Percentiles rank a stretch among this genome's conserved stretches.
These are phyloP conservation scores for Cutaneotrichosporon sp. DNA, from an alignment of 1,284 basidiomycete species.

Conservation along the genomic window DNA sequence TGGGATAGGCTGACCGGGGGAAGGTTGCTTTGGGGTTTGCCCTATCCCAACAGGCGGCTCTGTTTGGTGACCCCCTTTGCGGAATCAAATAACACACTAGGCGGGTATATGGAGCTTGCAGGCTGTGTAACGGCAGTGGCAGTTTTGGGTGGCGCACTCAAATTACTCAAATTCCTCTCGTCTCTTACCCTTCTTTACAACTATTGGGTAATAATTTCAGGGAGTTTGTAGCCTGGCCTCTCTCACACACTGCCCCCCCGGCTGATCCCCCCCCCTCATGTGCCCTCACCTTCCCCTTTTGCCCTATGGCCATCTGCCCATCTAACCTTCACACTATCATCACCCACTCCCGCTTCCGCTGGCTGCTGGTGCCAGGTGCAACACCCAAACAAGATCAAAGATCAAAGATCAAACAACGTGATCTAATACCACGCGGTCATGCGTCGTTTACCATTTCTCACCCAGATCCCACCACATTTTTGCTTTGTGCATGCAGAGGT, in stretches of 20 bases:
- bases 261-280: too few species aligned
- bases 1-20: not conserved
- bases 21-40: not conserved
- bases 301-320: too few species aligned
- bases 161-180: not conserved
- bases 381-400: conserved; percentile 2
- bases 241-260: too few species aligned
- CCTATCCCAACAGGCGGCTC: not conserved
- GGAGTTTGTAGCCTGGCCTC: too few species aligned
- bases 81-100: not conserved
- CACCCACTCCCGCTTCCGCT: not conserved
- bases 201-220: too few species aligned
- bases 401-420: conserved; percentile 6
- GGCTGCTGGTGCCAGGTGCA: not conserved
- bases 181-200: not conserved
- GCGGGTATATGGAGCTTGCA: not conserved
- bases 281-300: too few species aligned
- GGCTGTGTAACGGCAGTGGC: not conserved
- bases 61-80: not conserved
- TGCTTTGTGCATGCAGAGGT: too few species aligned
- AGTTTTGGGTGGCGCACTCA: not conserved
- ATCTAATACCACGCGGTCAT: not conserved
- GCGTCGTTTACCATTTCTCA: not conserved
- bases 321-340: too few species aligned
- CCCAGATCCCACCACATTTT: not conserved